Conservation (phyloP, 306 rosid genomes). For the Coriaria nepalensis region DNA sequence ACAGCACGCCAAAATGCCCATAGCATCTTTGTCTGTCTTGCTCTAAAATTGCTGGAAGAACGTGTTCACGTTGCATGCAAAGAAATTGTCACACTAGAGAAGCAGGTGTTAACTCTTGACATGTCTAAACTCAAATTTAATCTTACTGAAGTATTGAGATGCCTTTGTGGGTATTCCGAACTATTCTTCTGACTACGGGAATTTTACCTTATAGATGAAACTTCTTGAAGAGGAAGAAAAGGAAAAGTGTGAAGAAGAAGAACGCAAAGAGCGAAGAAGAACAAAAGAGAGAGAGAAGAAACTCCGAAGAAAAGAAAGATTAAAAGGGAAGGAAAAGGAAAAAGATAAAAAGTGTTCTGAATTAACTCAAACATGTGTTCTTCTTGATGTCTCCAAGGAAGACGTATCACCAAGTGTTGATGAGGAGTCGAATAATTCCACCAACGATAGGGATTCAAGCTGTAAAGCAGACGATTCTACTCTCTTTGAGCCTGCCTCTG, state of each 20-base stretch:
- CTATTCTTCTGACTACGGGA: slow-evolving; percentile 15
- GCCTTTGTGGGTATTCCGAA: slow-evolving; percentile 8
- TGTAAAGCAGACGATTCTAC: slow-evolving; percentile 39
- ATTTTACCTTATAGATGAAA: slow-evolving; percentile 52
- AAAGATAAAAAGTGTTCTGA: slow-evolving; percentile 42
- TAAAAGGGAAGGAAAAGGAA: slow-evolving; percentile 86
- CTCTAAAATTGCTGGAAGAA: slow-evolving; percentile 88
- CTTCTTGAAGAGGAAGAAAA: slow-evolving; percentile 99
- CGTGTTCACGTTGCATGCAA: slow-evolving; percentile 95
- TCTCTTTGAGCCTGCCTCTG: slow-evolving; percentile 42
- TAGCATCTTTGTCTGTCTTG: slow-evolving; percentile 93
- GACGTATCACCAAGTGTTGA: slow-evolving; percentile 39
- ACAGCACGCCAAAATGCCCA: slow-evolving; percentile 99
- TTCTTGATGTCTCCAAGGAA: slow-evolving; percentile 46
- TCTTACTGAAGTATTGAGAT: neutral
- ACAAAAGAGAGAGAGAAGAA: slow-evolving; percentile 90
- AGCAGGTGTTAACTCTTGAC: slow-evolving; percentile 58
- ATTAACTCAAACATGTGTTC: slow-evolving; percentile 26
- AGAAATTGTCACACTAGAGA: slow-evolving; percentile 89
- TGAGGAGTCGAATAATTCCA: slow-evolving; percentile 41
- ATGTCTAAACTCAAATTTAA: slow-evolving; percentile 10
- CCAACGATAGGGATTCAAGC: slow-evolving; percentile 31
- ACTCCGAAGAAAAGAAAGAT: slow-evolving; percentile 83
- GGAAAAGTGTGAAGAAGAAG: slow-evolving; percentile 97
- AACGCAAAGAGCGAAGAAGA: slow-evolving; percentile 89